Evolutionary conservation across 1,284 basidiomycete species (phyloP).

Genomic region (Leccinum subspadiceum): DNA sequence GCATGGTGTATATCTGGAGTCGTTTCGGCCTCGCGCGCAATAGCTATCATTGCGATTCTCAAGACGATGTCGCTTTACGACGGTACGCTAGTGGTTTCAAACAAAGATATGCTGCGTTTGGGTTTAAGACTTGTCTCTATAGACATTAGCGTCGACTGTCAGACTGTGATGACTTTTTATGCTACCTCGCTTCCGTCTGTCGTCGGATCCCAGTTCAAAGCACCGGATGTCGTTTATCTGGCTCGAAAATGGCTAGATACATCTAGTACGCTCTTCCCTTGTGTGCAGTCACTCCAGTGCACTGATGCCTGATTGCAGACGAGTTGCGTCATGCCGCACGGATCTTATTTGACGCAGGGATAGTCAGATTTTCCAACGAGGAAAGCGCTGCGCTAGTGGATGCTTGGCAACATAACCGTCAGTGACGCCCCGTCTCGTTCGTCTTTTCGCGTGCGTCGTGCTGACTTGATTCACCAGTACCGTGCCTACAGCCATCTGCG

Average conservation of each 20-base stretch:
- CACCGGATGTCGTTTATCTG: conserved; percentile 71
- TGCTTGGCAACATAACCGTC: conserved; percentile 68
- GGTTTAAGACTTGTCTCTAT: neutral
- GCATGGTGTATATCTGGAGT: conserved; percentile 71
- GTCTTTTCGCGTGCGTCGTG: neutral
- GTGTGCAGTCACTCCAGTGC: neutral
- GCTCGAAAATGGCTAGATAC: conserved; percentile 75
- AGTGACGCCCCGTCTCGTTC: conserved; percentile 23
- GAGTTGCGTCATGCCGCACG: conserved; percentile 77
- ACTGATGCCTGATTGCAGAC: conserved; percentile 37
- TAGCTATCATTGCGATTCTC: conserved; percentile 67
- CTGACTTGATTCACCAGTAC: conserved; percentile 46
- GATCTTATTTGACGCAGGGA: conserved; percentile 71
- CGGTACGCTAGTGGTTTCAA: conserved; percentile 42
- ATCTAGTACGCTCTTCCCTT: conserved; percentile 48
- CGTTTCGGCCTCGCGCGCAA: conserved; percentile 65
- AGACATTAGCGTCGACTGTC: conserved; percentile 68
- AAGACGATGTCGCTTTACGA: conserved; percentile 71
- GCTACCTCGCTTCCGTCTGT: conserved; percentile 60
- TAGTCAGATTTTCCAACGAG: conserved; percentile 65
- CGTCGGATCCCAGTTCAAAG: conserved; percentile 57
- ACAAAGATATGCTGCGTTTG: neutral
- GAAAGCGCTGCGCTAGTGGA: conserved; percentile 63
- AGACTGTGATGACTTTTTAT: conserved; percentile 77
- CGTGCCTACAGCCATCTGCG: conserved; percentile 56